Percentiles rank a stretch among this genome's conserved stretches.
Evolutionary conservation across 805 yeast species (phyloP).

Genomic region (Spathaspora hagerdaliae): DNA sequence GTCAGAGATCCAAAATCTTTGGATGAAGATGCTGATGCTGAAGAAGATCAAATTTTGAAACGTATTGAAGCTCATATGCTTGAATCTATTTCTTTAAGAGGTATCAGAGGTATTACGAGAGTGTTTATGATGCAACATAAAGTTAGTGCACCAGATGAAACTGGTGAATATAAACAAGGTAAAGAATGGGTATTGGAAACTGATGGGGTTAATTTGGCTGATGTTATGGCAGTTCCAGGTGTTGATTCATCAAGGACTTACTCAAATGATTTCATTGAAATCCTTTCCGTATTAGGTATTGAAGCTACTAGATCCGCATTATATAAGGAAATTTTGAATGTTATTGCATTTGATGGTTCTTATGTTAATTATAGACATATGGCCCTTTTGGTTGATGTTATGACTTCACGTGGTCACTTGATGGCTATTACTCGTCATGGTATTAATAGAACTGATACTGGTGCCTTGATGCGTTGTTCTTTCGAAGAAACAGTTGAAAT

Average conservation of each 20-base stretch:
- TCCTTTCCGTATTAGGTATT: slow-evolving; percentile 91
- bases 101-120: slow-evolving; percentile 90
- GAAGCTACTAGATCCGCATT: slow-evolving; percentile 97
- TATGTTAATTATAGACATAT: slow-evolving; percentile 97
- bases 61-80: slow-evolving; percentile 95
- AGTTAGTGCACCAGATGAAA: slow-evolving; percentile 62
- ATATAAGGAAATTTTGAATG: slow-evolving; percentile 91
- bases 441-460: slow-evolving; percentile 97
- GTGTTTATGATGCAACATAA: slow-evolving; percentile 88
- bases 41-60: slow-evolving; percentile 94
- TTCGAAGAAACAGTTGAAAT: slow-evolving; percentile 99
- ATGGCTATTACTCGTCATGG: slow-evolving; percentile 99
- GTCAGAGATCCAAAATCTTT: slow-evolving; percentile 91
- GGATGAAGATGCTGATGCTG: slow-evolving; percentile 92
- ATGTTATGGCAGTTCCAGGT: slow-evolving; percentile 92
- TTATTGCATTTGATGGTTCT: slow-evolving; percentile 99
- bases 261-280: slow-evolving; percentile 95
- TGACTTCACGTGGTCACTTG: slow-evolving; percentile 97
- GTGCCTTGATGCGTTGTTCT: slow-evolving; percentile 98
- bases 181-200: slow-evolving; percentile 99
- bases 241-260: slow-evolving; percentile 88
- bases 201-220: slow-evolving; percentile 94
- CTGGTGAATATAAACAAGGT: slow-evolving; percentile 84
- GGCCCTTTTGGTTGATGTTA: slow-evolving; percentile 95
- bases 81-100: slow-evolving; percentile 90